phyloP scores from a whole-genome alignment of 352 stramenopile genomes.

The Globisporangium middletonii region DNA sequence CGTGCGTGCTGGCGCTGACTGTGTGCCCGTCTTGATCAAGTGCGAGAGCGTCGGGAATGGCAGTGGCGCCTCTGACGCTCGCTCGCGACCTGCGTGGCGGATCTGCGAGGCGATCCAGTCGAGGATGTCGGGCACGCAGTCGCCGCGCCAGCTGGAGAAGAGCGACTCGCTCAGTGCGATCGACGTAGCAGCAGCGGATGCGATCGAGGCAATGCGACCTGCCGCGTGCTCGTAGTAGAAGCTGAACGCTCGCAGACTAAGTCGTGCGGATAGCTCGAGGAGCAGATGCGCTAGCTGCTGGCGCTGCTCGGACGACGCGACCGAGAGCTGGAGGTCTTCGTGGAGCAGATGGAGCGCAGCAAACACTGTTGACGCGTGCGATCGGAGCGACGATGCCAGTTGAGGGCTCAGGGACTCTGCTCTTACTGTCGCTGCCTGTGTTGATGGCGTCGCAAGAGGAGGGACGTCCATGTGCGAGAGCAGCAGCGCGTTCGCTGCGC shows the following conservation, averaged over 20 bases:
- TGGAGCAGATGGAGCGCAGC: slow-evolving; percentile 54
- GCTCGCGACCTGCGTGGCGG: neutral
- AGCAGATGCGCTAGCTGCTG: slow-evolving; percentile 36
- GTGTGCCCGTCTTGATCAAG: neutral
- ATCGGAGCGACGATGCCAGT: neutral
- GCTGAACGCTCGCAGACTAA: slow-evolving; percentile 29
- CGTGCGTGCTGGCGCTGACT: neutral
- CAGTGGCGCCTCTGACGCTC: neutral
- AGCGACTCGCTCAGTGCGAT: neutral
- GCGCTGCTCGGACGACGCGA: slow-evolving; percentile 18
- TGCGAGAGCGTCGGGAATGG: neutral
- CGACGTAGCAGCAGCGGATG: neutral
- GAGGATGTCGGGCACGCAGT: neutral
- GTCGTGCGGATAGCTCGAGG: slow-evolving; percentile 21
- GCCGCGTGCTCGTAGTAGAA: slow-evolving; percentile 52
- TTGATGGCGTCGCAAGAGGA: neutral
- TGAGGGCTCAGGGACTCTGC: neutral
- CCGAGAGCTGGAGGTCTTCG: slow-evolving; percentile 64
- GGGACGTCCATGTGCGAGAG: slow-evolving; percentile 31
- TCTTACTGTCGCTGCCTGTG: neutral
- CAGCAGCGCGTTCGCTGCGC: slow-evolving; percentile 33
- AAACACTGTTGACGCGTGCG: slow-evolving; percentile 23
- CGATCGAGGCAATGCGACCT: slow-evolving; percentile 8
- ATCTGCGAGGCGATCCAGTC: neutral
- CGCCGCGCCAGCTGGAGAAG: neutral